Evolutionary conservation across 2,329 filamentous ascomycete species (phyloP).

Genomic region (Trichoderma breve): DNA sequence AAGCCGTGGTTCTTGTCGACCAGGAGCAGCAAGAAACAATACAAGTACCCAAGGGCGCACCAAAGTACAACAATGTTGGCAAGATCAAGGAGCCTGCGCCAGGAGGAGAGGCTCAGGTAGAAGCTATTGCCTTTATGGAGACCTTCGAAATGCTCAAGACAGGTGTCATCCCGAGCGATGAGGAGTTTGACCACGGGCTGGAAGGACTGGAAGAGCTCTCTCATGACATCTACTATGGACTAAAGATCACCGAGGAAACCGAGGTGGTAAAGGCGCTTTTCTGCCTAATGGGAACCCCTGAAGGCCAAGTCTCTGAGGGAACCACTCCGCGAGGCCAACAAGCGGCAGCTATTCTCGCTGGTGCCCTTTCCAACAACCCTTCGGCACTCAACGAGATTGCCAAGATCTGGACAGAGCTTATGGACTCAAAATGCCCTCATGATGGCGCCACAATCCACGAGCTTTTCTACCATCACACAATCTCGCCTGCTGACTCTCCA

Average conservation of each 20-base stretch:
- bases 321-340: conserved; percentile 45
- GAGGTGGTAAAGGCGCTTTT: conserved; percentile 55
- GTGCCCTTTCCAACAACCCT: conserved; percentile 63
- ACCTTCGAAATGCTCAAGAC: conserved; percentile 49
- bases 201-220: conserved; percentile 61
- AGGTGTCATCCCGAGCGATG: conserved; percentile 32
- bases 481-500: conserved; percentile 31
- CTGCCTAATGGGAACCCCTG: conserved; percentile 48
- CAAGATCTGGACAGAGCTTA: conserved; percentile 45
- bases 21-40: conserved; percentile 37
- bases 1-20: conserved; percentile 55
- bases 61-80: conserved; percentile 56
- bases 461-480: conserved; percentile 42
- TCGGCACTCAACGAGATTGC: conserved; percentile 54
- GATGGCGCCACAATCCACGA: conserved; percentile 33
- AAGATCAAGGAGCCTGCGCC: conserved; percentile 52
- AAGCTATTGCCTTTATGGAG: conserved; percentile 29
- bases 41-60: conserved; percentile 48
- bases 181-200: conserved; percentile 50
- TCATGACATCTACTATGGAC: conserved; percentile 68
- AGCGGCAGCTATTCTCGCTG: conserved; percentile 57
- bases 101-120: conserved; percentile 26
- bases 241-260: conserved; percentile 58
- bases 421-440: conserved; percentile 38
- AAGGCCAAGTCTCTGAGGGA: conserved; percentile 28